Evolutionary conservation across 2,329 filamentous ascomycete species (phyloP).

Genomic region (Myriosclerotinia duriaeana): DNA sequence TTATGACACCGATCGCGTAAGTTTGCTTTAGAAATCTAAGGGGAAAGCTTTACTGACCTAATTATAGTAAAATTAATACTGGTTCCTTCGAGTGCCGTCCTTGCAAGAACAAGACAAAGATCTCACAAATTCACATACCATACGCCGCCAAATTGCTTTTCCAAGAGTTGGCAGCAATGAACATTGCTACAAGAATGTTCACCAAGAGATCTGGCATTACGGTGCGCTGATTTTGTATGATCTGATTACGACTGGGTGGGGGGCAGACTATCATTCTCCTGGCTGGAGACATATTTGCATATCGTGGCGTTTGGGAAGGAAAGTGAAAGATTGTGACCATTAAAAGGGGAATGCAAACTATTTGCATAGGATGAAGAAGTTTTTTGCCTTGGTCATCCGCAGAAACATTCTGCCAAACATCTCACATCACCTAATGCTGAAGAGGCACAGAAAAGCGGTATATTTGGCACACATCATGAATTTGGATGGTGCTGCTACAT

Average conservation of each 20-base stretch:
- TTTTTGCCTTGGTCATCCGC: slow-evolving; percentile 9
- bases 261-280: slow-evolving; percentile 18
- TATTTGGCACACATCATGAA: slow-evolving; percentile 17
- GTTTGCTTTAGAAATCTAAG: slow-evolving; percentile 45
- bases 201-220: slow-evolving; percentile 78
- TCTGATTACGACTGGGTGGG: slow-evolving; percentile 25
- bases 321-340: slow-evolving; percentile 30
- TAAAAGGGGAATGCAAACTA: slow-evolving; percentile 25
- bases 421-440: slow-evolving; percentile 5
- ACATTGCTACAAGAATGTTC: slow-evolving; percentile 97
- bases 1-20: slow-evolving; percentile 99
- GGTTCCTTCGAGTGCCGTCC: slow-evolving; percentile 95
- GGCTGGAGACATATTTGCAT: slow-evolving; percentile 34
- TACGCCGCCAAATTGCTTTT: slow-evolving; percentile 98
- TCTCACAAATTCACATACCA: slow-evolving; percentile 95
- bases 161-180: slow-evolving; percentile 97
- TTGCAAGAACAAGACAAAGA: slow-evolving; percentile 99
- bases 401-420: slow-evolving; percentile 6
- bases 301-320: slow-evolving; percentile 38
- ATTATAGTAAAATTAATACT: slow-evolving; percentile 79
- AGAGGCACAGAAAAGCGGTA: slow-evolving; percentile 15
- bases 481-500: slow-evolving; percentile 16
- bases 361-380: slow-evolving; percentile 26
- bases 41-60: neutral
- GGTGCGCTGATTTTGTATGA: slow-evolving; percentile 53